Evolutionary conservation across 768 basidiomycete species (phyloP).

Genomic region (Boletus rufocinnamomeus): DNA sequence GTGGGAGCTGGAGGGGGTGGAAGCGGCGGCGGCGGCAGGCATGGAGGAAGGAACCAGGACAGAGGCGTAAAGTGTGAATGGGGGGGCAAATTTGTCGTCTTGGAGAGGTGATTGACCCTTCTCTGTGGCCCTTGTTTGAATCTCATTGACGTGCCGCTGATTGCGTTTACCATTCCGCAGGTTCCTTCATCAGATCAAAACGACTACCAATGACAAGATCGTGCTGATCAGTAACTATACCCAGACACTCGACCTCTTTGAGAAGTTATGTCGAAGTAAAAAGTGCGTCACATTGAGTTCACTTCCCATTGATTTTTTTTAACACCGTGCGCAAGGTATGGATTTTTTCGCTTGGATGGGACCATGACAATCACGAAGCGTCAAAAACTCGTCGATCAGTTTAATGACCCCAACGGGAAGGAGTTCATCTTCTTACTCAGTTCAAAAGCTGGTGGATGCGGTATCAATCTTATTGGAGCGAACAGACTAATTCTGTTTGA

Average conservation of each 20-base stretch:
- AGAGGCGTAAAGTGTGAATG: constrained; percentile 68
- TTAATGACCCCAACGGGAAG: constrained; percentile 90
- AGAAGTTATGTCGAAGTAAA: constrained; percentile 82
- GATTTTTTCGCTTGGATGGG: constrained; percentile 91
- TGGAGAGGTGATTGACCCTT: constrained; percentile 68
- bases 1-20: constrained; percentile 44
- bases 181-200: constrained; percentile 81
- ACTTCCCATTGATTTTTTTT: not conserved
- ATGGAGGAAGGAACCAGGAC: constrained; percentile 43
- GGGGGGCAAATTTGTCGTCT: constrained; percentile 89
- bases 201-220: constrained; percentile 89
- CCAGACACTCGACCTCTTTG: constrained; percentile 91
- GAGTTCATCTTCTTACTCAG: constrained; percentile 94
- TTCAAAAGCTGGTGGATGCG: constrained; percentile 94
- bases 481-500: constrained; percentile 96
- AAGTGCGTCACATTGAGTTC: constrained; percentile 50
- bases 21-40: constrained; percentile 37
- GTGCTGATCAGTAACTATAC: constrained; percentile 97
- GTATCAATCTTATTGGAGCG: constrained; percentile 96
- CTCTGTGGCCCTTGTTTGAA: not conserved
- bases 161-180: constrained; percentile 39
- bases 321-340: constrained; percentile 59
- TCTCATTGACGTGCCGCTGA: not conserved
- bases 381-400: constrained; percentile 94
- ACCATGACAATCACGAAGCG: constrained; percentile 89